Percentiles rank a stretch among this genome's conserved stretches.
Evolutionary conservation across 2,329 filamentous ascomycete genomes (phyloP).

Genomic region (Fusarium equiseti): DNA sequence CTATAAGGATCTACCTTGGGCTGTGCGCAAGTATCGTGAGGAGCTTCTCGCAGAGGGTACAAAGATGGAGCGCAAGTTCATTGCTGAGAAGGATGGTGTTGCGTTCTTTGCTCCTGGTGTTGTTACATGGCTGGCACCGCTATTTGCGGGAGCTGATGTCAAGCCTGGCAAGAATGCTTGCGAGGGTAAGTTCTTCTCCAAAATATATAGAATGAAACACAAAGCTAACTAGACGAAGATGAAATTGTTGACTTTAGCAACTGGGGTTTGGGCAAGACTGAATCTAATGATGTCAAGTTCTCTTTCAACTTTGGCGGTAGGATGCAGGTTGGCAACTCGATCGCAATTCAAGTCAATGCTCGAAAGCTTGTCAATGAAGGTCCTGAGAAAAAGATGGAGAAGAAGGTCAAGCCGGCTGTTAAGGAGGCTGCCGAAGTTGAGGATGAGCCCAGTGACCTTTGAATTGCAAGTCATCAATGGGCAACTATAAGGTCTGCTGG

Average conservation of each 20-base stretch:
- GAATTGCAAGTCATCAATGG: background rate
- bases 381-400: background rate
- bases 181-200: conserved; percentile 5
- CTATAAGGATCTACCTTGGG: conserved; percentile 29
- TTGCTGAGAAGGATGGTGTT: conserved; percentile 25
- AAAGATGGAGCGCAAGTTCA: conserved; percentile 28
- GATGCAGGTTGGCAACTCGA: conserved; percentile 5
- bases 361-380: background rate
- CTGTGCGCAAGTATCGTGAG: conserved; percentile 30
- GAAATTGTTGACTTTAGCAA: conserved; percentile 20
- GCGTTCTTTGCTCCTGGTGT: conserved; percentile 37
- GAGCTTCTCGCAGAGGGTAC: conserved; percentile 19
- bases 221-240: conserved; percentile 1
- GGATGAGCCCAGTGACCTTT: background rate
- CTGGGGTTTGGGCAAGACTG: background rate
- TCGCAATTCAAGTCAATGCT: conserved; percentile 12
- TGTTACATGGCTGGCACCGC: conserved; percentile 24
- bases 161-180: conserved; percentile 21
- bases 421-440: background rate
- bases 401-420: background rate
- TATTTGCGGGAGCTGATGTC: conserved; percentile 28
- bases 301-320: background rate
- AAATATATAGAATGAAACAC: too few relatives aligned
- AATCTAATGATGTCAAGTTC: background rate
- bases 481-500: fast-evolving